Evolutionary conservation across 306 rosid genomes (phyloP), one percentile per base, ranked within the genome.

Genomic region (Argentina anserina): DNA sequence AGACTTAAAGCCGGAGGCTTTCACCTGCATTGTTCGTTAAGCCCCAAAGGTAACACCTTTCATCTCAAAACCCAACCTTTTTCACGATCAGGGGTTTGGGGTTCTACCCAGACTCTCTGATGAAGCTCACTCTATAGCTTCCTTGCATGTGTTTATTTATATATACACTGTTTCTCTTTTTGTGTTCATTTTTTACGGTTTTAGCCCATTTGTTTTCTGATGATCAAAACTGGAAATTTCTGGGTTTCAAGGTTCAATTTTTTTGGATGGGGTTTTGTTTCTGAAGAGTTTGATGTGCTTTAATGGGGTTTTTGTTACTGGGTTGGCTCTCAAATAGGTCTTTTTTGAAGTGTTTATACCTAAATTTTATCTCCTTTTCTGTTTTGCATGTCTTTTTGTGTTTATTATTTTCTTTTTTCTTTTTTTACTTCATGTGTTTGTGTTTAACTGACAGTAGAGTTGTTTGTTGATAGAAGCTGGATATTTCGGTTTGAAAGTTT

Each of bases 11-110:
- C 13, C 63, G 18, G 20, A 46, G 26, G 33, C 37, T 18, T 25
- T 59, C 40, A 17, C 53, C n/a, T 56, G 66, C 66, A 71, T 71
- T 71, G 53, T 39, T 53, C 20, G 9, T 53, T 25, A 70, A 70
- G 36, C 65, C 64, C 74, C 25, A 39, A 39, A 25, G 45, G 26
- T 71, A 13, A 14, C 52, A 39, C 28, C 15, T 29, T 36, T 69
- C 53, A 3, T 40, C 67, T 26, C 42, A 17, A 17, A 1, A n/a
- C 43, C 45, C 20, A 69, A 8, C 18, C n/a, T 56, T 59, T n/a
- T 76, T 28, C 12, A 75, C 17, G 3, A 42, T 41, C 59, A 53
- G 56, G 50, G 79, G 59, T 28, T 40, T 53, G 40, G n/a, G 59
- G 74, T 43, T 75, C 33, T 68, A 33, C 31, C 50, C 12, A 34